These are phyloP conservation scores for Camelina laxa DNA, from an alignment of 345 rosid genomes.

Conservation along the genomic window DNA sequence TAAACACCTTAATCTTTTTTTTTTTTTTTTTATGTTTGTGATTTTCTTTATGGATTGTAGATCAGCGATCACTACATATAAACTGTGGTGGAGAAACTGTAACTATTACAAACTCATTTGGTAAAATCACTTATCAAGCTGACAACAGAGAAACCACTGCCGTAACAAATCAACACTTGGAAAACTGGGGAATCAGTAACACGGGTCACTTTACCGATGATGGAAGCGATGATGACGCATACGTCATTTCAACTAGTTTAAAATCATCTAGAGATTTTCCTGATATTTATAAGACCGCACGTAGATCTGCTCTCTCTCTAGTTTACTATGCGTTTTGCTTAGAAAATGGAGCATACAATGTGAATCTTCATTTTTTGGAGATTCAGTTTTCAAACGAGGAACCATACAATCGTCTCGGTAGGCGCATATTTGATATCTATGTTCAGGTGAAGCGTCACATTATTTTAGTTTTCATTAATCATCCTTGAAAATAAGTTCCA, in stretches of 20 bases:
- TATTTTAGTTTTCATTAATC: neutral
- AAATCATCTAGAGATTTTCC: slow-evolving; percentile 18
- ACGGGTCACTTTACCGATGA: slow-evolving; percentile 5
- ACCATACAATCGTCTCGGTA: slow-evolving; percentile 49
- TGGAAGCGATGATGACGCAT: neutral
- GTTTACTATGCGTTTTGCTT: slow-evolving; percentile 70
- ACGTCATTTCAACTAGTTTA: neutral
- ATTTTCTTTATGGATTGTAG: slow-evolving; percentile 13
- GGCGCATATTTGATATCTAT: slow-evolving; percentile 63
- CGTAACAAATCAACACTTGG: neutral
- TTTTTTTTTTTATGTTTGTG: neutral
- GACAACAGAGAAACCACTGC: neutral
- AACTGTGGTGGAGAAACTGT: slow-evolving; percentile 42
- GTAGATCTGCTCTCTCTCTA: slow-evolving; percentile 61
- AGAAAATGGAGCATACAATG: slow-evolving; percentile 57
- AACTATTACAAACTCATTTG: neutral
- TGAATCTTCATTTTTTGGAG: slow-evolving; percentile 68
- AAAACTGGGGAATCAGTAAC: slow-evolving; percentile 36
- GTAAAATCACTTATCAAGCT: slow-evolving; percentile 26
- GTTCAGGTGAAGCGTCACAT: slow-evolving; percentile 46
- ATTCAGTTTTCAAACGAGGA: slow-evolving; percentile 52
- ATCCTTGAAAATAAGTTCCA: neutral
- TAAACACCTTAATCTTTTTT: neutral
- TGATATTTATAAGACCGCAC: slow-evolving; percentile 54
- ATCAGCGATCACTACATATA: slow-evolving; percentile 36